Evolutionary conservation across 1,284 basidiomycete species (phyloP), one percentile per base, ranked within the genome.

Genomic region (Sanghuangporus weigelae): DNA sequence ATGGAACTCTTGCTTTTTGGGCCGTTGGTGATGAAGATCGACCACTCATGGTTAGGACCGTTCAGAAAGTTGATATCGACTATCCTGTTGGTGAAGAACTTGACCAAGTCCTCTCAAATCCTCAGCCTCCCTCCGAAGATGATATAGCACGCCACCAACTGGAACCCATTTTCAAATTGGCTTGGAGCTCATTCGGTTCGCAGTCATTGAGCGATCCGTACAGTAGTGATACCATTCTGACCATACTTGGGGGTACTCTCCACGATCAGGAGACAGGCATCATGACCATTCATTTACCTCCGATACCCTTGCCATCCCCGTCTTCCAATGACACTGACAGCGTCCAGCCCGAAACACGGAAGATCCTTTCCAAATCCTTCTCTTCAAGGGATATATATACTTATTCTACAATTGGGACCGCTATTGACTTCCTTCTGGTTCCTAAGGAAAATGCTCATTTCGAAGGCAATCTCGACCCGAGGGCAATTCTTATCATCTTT

Each of bases 1-100:
- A 98, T 73, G 95, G 95, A 8, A 89, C 85, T 57, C 82, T 98
- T 54, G 85, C 90, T 3, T 93, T 96, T 73, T 96, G 94, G 91
- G 87, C 89, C 1, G 78, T 90, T 4, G 86, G 90, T 51, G 92
- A 96, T 67, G 84, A 90, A 68, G 87, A 91, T 67, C 85, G 86
- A 64, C 94, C 94, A 0, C 76, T 97, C 35, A 79, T 89, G 68
- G 91, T 95, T 7, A 81, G 91, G 51, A 94, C 92, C 0, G 73
- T 94, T 21, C 82, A 85, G 48, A 76, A 77, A 7, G 69, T 79
- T 11, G 81, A 87, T 67, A 79, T 87, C 21, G 78, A 85, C 68
- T 63, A 77, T 19, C 77, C 85, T 16, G 77, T 87, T 68, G 74
- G 76, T 0, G 72, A 75, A 3, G 73, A 74, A 61, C 72, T 87